Evolutionary conservation across 1,284 basidiomycete species (phyloP), one percentile per base, ranked within the genome.

Genomic region (Leccinum solheimii): DNA sequence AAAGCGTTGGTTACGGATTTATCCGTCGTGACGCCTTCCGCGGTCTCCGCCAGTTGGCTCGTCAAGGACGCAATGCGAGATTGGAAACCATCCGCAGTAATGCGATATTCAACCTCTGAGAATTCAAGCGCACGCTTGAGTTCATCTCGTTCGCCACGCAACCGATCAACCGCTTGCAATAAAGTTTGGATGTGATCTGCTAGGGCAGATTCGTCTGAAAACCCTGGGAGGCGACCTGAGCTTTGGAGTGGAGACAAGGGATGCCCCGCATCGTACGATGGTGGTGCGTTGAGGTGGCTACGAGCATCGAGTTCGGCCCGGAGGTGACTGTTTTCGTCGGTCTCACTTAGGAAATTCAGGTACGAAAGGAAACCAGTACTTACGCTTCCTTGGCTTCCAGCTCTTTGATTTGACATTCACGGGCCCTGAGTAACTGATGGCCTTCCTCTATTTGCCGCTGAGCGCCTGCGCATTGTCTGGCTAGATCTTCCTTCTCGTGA

Each of bases 51-150:
- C n/a, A 75, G 60, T 16, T 73, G 68, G 10, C 57, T 59, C 27
- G 73, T 71, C 30, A 80, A 66, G 66, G 55, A 68, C 40, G 62
- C 69, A 60, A 74, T 63, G 23, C 55, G 75, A 65, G 48, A 66
- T 67, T 87, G 81, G 50, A 90, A 76, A 1, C 85, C 82, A 62
- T 88, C 81, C 8, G 87, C 80, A 3, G 85, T 80, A 68, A 92
- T 91, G 62, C 79, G 84, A 32, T 84, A 82, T 73, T 94, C 92
- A n/a, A 81, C 79, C 66, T 88, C 82, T 50, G 88, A 76, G 75
- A 92, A 94, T 49, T 90, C 82, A 14, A 93, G 72, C 60, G 87
- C 82, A 16, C 86, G 81, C 60, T 82, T 81, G n/a, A 91, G 79
- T 45, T 78, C 79, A 66, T 94, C 87, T 8, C 92, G 81, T 68